A percentile compares a stretch with the other conserved stretches of the same genome.
phyloP scores from a whole-genome alignment of 2,329 filamentous ascomycete species.

The Exserohilum turcica region DNA sequence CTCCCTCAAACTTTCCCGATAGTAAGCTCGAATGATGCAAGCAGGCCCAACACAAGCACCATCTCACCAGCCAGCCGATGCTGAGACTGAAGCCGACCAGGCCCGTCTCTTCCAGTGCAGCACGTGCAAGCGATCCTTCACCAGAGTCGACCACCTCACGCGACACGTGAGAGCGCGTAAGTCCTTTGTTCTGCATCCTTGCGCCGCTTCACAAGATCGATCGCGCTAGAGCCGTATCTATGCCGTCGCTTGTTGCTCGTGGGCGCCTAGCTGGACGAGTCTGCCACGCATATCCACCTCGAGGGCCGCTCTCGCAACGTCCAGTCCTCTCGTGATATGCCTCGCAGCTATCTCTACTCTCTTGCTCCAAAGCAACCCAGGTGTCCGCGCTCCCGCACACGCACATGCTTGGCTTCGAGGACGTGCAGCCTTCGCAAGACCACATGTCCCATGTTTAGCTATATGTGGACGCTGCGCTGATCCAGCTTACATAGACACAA shows the following conservation, averaged over 20 bases:
- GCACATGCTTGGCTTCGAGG: not conserved
- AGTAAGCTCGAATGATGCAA: conserved; percentile 24
- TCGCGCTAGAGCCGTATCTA: not conserved
- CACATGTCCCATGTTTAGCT: not conserved
- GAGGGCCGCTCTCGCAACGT: not conserved
- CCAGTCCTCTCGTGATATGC: not conserved
- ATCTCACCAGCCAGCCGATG: conserved; percentile 12
- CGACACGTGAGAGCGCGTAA: conserved; percentile 59
- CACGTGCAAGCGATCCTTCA: conserved; percentile 59
- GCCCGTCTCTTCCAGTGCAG: conserved; percentile 55
- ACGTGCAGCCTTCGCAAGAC: not conserved
- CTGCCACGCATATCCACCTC: not conserved
- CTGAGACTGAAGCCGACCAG: conserved; percentile 26
- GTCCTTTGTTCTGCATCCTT: conserved; percentile 14
- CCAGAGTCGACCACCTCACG: conserved; percentile 58
- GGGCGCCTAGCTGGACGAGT: not conserved
- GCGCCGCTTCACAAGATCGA: not conserved
- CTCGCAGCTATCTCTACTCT: not conserved
- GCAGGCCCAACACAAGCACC: conserved; percentile 13
- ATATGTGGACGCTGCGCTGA: conserved; percentile 13
- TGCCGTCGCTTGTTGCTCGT: not conserved
- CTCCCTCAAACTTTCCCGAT: conserved; percentile 13
- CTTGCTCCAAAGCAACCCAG: not conserved
- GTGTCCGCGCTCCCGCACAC: not conserved
- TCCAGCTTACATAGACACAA: conserved; percentile 34